Conservation (phyloP, 768 basidiomycete species). For the Fistulinella prunicolor region DNA sequence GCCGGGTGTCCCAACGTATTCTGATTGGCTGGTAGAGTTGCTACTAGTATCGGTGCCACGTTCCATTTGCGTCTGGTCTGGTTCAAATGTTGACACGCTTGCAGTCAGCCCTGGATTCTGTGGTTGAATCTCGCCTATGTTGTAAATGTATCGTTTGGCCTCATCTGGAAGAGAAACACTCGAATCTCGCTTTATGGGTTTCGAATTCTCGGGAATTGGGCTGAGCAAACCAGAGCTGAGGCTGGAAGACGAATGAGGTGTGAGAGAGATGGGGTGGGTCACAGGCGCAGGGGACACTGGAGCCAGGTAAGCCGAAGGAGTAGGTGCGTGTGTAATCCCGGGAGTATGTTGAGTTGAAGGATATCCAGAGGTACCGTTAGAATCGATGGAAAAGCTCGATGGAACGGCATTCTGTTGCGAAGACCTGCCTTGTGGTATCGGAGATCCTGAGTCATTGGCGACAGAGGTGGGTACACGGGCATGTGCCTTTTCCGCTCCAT, state of each 20-base stretch:
- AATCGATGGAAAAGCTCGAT: background rate
- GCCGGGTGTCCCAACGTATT: conserved; percentile 6
- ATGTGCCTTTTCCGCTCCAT: conserved; percentile 10
- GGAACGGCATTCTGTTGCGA: conserved; percentile 7
- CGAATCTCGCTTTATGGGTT: conserved; percentile 58
- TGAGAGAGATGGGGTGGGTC: conserved; percentile 13
- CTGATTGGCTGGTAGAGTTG: conserved; percentile 12
- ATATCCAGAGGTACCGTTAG: background rate
- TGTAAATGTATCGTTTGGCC: conserved; percentile 67
- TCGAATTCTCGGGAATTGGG: conserved; percentile 31
- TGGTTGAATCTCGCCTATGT: conserved; percentile 62
- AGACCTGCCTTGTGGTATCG: conserved; percentile 3
- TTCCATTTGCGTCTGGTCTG: background rate
- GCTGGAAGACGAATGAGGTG: conserved; percentile 21
- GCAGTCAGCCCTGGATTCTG: conserved; percentile 42
- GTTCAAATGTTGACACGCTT: background rate
- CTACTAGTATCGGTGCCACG: background rate
- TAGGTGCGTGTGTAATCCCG: conserved; percentile 15
- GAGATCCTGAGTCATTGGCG: conserved; percentile 2
- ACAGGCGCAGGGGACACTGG: conserved; percentile 16
- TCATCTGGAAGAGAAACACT: conserved; percentile 74
- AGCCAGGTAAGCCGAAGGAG: conserved; percentile 3
- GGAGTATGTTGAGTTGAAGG: conserved; percentile 21
- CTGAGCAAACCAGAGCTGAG: conserved; percentile 15
- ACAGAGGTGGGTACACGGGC: conserved; percentile 5